A percentile compares a stretch with the other conserved stretches of the same genome.
Conservation (phyloP, 1,284 basidiomycete genomes). For the Ceratorhiza oryzae-sativae region DNA sequence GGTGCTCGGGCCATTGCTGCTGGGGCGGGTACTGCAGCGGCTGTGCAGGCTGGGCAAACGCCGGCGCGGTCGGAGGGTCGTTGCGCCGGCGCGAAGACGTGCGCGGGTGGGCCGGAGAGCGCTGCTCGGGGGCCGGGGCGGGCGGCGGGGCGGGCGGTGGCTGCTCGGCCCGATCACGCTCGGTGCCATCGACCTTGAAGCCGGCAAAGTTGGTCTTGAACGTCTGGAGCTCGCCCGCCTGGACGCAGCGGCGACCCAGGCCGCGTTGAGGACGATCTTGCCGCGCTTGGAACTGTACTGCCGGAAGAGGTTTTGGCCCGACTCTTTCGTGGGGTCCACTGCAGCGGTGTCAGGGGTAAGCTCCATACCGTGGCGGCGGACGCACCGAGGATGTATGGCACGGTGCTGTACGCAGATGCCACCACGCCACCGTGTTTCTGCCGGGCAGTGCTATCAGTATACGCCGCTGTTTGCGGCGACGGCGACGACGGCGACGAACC, state of each 20-base stretch:
- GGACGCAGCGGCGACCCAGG: slow-evolving; percentile 62
- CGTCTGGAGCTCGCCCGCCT: slow-evolving; percentile 70
- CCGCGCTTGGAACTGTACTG: slow-evolving; percentile 78
- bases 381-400: slow-evolving; percentile 75
- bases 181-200: slow-evolving; percentile 77
- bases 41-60: slow-evolving; percentile 45
- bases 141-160: slow-evolving; percentile 37
- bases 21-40: slow-evolving; percentile 54
- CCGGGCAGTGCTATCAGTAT: no score
- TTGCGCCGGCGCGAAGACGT: slow-evolving; percentile 41
- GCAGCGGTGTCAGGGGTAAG: slow-evolving; percentile 23
- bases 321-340: slow-evolving; percentile 74
- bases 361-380: slow-evolving; percentile 44
- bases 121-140: slow-evolving; percentile 44
- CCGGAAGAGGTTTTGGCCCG: slow-evolving; percentile 79
- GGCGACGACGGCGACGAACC: no score
- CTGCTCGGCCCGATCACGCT: slow-evolving; percentile 49
- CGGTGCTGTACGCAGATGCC: slow-evolving; percentile 73
- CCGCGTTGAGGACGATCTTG: slow-evolving; percentile 72
- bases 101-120: slow-evolving; percentile 46
- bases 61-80: slow-evolving; percentile 10
- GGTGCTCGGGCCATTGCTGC: slow-evolving; percentile 46
- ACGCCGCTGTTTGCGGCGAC: no score
- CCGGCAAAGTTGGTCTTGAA: slow-evolving; percentile 76
- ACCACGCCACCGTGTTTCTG: slow-evolving; percentile 78